These are phyloP conservation scores for Trametes pubescens DNA, from an alignment of 1,284 basidiomycete genomes.

Conservation along the genomic window DNA sequence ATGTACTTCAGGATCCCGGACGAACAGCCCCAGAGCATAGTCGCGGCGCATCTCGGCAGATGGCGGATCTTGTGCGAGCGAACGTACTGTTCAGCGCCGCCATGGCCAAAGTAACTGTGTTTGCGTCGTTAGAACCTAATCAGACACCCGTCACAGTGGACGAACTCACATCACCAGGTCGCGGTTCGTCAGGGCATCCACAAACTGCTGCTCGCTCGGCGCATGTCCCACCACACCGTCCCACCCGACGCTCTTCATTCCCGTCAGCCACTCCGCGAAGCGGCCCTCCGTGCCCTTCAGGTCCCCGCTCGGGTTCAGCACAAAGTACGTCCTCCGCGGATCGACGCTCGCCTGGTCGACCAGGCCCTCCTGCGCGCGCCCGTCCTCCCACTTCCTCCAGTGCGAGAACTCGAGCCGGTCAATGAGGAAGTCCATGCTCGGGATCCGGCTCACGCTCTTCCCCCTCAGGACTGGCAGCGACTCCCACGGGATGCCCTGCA, in stretches of 20 bases:
- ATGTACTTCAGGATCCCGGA: slow-evolving; percentile 89
- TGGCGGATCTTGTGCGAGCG: slow-evolving; percentile 86
- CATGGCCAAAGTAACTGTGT: slow-evolving; percentile 94
- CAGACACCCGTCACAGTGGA: not conserved
- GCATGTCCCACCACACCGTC: slow-evolving; percentile 79
- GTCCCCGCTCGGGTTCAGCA: slow-evolving; percentile 95
- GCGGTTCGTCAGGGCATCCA: slow-evolving; percentile 70
- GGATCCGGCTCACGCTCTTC: slow-evolving; percentile 89
- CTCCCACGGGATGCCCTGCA: slow-evolving; percentile 96
- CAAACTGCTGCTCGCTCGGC: slow-evolving; percentile 85
- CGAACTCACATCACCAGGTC: slow-evolving; percentile 89
- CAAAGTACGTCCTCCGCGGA: slow-evolving; percentile 78
- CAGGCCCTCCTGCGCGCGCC: slow-evolving; percentile 21
- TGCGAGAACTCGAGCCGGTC: slow-evolving; percentile 78
- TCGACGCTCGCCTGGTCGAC: slow-evolving; percentile 66
- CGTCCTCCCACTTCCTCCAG: slow-evolving; percentile 44
- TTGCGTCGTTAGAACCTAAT: slow-evolving; percentile 18
- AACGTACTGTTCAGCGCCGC: slow-evolving; percentile 94
- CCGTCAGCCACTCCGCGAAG: slow-evolving; percentile 81
- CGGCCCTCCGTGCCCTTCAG: slow-evolving; percentile 84
- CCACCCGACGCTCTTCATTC: slow-evolving; percentile 82
- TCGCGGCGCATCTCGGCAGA: slow-evolving; percentile 85
- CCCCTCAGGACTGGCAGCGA: slow-evolving; percentile 89
- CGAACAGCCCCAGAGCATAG: slow-evolving; percentile 99
- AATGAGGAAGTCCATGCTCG: slow-evolving; percentile 87